Base-by-base conservation (phyloP, 2,329 filamentous ascomycete genomes). In the Emydomyces testavorans region DNA sequence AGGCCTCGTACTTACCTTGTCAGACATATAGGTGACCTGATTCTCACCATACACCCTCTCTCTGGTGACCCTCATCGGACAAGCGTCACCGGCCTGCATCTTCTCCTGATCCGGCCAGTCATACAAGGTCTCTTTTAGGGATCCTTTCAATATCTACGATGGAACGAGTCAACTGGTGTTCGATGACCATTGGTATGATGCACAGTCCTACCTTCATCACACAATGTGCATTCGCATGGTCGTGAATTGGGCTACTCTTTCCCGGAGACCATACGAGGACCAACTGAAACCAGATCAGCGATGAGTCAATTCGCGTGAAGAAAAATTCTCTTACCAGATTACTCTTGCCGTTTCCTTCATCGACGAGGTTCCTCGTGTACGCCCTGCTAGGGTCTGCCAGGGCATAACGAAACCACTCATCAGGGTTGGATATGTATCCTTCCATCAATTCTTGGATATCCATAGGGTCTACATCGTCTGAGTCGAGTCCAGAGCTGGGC, bases 261-360 rank as follows among this genome's bases (percentile, higher is more conserved):
- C 84, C 83, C 0, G 89, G 88, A 13, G 80, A 82, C 89, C 89
- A 95, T 32, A 94, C 88, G 34, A 94, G 77, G 40, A 94, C 78
- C 53, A 94, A 77, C 84, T 90, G 63, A 58, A 47, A 45, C 36
- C 23, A 23, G 38, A 24, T 50, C 40, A 51, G 46, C 40, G 8
- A 29, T 34, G 38, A 18, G n/a, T 43, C 31, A n/a, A 29, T 15
- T 26, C n/a, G 8, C 6, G 15, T 28, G 13, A 42, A 23, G 29
- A 6, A 13, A 18, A 18, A 10, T 23, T 36, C 46, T 66, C 76
- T 60, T 67, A 84, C 80, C 62, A 86, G 64, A 58, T 86, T 86
- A 59, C 79, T 81, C 65, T 85, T 85, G 50, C 80, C 87, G 57
- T 94, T 94, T 2, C 88, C 86, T 61, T 88, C 83, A 59, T 94